These are phyloP conservation scores for Ogataea hybrid DNA, from an alignment of 1,139 yeast genomes.

Conservation along the genomic window DNA sequence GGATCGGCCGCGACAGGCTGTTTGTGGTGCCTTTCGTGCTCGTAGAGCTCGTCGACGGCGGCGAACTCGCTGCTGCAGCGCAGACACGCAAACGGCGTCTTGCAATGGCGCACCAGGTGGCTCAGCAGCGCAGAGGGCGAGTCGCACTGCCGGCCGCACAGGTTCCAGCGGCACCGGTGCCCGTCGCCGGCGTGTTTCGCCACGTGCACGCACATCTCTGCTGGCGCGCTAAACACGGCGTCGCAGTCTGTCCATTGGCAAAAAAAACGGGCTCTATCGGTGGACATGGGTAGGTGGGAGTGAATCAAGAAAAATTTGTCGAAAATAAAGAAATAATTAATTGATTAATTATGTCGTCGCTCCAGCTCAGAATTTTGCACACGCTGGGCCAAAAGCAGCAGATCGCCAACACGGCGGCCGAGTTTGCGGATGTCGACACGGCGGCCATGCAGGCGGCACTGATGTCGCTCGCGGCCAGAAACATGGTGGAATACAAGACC, in stretches of 20 bases:
- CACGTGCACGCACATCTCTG: slow-evolving; percentile 15
- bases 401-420: slow-evolving; percentile 62
- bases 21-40: not conserved
- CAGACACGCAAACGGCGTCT: slow-evolving; percentile 40
- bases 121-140: slow-evolving; percentile 15
- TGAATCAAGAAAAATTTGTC: slow-evolving; percentile 8
- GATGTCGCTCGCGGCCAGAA: slow-evolving; percentile 81
- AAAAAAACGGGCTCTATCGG: slow-evolving; percentile 2
- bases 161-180: slow-evolving; percentile 37
- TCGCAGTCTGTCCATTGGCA: slow-evolving; percentile 6
- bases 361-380: slow-evolving; percentile 58
- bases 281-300: not conserved
- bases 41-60: slow-evolving; percentile 14
- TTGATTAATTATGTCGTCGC: slow-evolving; percentile 45
- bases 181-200: slow-evolving; percentile 15
- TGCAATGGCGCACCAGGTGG: slow-evolving; percentile 57
- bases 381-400: slow-evolving; percentile 56
- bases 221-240: not conserved
- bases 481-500: slow-evolving; percentile 73
- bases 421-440: slow-evolving; percentile 52
- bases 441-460: slow-evolving; percentile 70
- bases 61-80: slow-evolving; percentile 58
- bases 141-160: slow-evolving; percentile 31
- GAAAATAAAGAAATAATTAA: not conserved
- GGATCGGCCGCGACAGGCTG: not conserved